Conservation (phyloP, 192 early-diverging fungal genomes). For the Coemansia aciculifera region DNA sequence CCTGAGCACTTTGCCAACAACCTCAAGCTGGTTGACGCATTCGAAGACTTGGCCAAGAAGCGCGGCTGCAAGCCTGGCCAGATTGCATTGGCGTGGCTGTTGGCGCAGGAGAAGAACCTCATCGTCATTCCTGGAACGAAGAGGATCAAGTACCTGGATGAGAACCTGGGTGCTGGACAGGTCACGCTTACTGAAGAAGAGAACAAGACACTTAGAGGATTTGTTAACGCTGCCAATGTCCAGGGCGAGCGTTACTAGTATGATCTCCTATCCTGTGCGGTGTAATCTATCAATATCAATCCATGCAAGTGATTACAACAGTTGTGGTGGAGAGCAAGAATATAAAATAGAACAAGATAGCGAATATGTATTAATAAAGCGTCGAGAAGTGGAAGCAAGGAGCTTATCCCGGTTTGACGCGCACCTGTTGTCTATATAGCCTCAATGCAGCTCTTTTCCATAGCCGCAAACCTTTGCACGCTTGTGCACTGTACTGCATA, state of each 20-base stretch:
- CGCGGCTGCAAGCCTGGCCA: constrained; percentile 58
- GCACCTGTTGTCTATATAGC: too few species aligned
- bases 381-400: too few species aligned
- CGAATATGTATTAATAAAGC: too few species aligned
- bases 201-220: constrained; percentile 21
- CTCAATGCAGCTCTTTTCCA: too few species aligned
- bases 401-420: too few species aligned
- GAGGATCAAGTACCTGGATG: constrained; percentile 51
- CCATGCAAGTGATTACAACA: too few species aligned
- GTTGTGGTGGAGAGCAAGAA: too few species aligned
- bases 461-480: too few species aligned
- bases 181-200: constrained; percentile 40
- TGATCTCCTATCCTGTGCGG: too few species aligned
- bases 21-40: constrained; percentile 57
- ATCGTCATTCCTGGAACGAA: constrained; percentile 66
- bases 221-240: constrained; percentile 33
- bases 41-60: constrained; percentile 57
- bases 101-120: constrained; percentile 54
- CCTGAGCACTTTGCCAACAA: constrained; percentile 64
- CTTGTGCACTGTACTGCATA: too few species aligned
- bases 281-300: too few species aligned
- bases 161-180: constrained; percentile 40
- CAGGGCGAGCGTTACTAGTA: constrained; percentile 33
- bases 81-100: constrained; percentile 66
- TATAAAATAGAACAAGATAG: too few species aligned